Base-by-base conservation (phyloP, 768 basidiomycete species). In the Rhodotorula graminis region DNA sequence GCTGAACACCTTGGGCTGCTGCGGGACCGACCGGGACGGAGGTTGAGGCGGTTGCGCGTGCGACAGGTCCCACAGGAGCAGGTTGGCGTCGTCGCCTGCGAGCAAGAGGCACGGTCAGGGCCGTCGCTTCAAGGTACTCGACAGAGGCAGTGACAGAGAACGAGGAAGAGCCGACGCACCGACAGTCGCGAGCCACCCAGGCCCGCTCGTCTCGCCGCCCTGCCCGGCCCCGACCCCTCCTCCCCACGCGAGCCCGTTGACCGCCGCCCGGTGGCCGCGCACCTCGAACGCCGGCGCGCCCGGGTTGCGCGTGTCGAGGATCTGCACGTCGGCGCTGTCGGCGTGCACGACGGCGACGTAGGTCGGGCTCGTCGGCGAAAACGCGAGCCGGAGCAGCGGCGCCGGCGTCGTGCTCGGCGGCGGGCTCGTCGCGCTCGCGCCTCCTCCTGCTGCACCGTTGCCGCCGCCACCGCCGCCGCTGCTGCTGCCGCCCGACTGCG, bases 281-380 rank as follows among this genome's bases (percentile, higher is more conserved):
- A 97, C 83, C 81, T 98, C 94, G 79, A 93, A 89, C 27, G 97
- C 93, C 0, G 96, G 93, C 72, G 91, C 88, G 4, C 96, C 96
- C 3, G 96, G 96, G 81, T 89, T 91, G 64, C 96, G 87, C 91
- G 97, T 97, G 78, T 99, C 96, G 73, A 99, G 84, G 40, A 99
- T 91, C 80, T 96, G 91, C 8, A 96, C 85, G 78, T 93, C 90
- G 29, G 85, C 81, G 61, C 91, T 91, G 79, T 96, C 93, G 85
- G 92, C 89, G 78, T 97, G 95, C 81, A 97, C 96, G 4, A 93
- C 95, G 21, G 93, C 91, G 87, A 99, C 91, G 81, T 95, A 96
- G 77, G 96, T 93, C 25, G 93, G 90, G 81, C 91, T 89, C 14
- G 88, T 86, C 0, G 94, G 93, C 78, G 92, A 93, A 84, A 95